These are phyloP conservation scores for Penicillium thymicola DNA, from an alignment of 2,329 filamentous ascomycete genomes.

Conservation along the genomic window DNA sequence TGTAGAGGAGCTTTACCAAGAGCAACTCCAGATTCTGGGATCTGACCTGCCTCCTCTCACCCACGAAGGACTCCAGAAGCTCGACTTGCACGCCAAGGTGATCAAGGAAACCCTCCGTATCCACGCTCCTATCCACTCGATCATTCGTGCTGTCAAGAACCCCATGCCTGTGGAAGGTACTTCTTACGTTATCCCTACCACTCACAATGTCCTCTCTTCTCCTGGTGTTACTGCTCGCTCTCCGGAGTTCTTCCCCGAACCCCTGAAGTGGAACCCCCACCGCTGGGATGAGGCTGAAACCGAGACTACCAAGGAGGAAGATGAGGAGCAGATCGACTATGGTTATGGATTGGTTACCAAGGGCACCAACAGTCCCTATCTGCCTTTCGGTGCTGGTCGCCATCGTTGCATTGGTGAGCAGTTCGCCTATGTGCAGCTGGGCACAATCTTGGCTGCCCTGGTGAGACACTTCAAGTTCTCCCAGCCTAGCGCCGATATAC, in stretches of 20 bases:
- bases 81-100: constrained; percentile 78
- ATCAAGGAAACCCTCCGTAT: constrained; percentile 90
- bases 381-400: constrained; percentile 88
- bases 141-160: constrained; percentile 86
- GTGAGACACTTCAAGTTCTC: constrained; percentile 77
- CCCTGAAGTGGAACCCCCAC: constrained; percentile 81
- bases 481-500: constrained; percentile 46
- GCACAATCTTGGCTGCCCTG: constrained; percentile 74
- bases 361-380: constrained; percentile 82
- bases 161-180: constrained; percentile 82
- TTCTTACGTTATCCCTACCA: constrained; percentile 75
- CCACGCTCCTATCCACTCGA: constrained; percentile 90
- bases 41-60: constrained; percentile 69
- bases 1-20: constrained; percentile 75
- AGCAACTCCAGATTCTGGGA: constrained; percentile 73
- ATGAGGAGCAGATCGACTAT: constrained; percentile 81
- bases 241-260: constrained; percentile 74
- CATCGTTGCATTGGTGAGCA: constrained; percentile 96
- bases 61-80: constrained; percentile 73
- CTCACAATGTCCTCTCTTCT: constrained; percentile 77
- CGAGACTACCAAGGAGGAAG: constrained; percentile 46
- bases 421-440: constrained; percentile 89
- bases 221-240: constrained; percentile 76
- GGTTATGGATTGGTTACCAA: constrained; percentile 92
- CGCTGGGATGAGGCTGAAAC: constrained; percentile 69